phyloP scores from a whole-genome alignment of 2,329 filamentous ascomycete species.

The Trichophyton equinum region DNA sequence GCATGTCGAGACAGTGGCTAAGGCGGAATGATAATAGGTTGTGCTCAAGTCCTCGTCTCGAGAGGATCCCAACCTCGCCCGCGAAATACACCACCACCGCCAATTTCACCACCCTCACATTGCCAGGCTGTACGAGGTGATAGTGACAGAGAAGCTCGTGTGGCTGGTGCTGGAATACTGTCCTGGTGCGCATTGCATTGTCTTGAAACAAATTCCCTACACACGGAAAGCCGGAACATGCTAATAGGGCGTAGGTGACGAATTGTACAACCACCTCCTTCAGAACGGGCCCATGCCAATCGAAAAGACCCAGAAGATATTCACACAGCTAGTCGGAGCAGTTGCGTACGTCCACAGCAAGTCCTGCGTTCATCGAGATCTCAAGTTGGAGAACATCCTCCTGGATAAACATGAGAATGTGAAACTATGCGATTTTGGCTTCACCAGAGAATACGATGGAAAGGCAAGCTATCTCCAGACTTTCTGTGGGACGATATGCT shows the following conservation, averaged over 20 bases:
- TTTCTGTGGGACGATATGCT: constrained; percentile 95
- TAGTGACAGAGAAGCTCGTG: constrained; percentile 86
- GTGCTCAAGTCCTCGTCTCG: constrained; percentile 97
- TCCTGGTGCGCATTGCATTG: constrained; percentile 47
- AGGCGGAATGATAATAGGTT: constrained; percentile 50
- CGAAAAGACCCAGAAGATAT: constrained; percentile 85
- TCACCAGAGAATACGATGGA: constrained; percentile 93
- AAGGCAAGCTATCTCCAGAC: constrained; percentile 91
- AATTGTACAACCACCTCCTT: constrained; percentile 92
- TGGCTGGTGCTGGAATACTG: constrained; percentile 98
- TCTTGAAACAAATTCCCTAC: not conserved
- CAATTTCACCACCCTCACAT: constrained; percentile 98
- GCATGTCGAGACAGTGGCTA: not conserved
- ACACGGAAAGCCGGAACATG: not conserved
- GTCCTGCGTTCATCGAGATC: constrained; percentile 87
- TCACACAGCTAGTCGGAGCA: constrained; percentile 87
- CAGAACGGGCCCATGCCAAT: constrained; percentile 71
- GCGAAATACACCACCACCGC: constrained; percentile 96
- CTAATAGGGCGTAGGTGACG: constrained; percentile 53
- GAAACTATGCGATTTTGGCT: constrained; percentile 95
- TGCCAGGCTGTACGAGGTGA: constrained; percentile 90
- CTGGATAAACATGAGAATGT: constrained; percentile 96
- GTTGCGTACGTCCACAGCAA: constrained; percentile 92
- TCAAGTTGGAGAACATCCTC: constrained; percentile 93
- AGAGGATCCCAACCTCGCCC: constrained; percentile 84